A percentile compares a stretch with the other conserved stretches of the same genome.
These are phyloP conservation scores for Eremomyces bilateralis DNA, from an alignment of 495 filamentous ascomycete species.

Conservation along the genomic window DNA sequence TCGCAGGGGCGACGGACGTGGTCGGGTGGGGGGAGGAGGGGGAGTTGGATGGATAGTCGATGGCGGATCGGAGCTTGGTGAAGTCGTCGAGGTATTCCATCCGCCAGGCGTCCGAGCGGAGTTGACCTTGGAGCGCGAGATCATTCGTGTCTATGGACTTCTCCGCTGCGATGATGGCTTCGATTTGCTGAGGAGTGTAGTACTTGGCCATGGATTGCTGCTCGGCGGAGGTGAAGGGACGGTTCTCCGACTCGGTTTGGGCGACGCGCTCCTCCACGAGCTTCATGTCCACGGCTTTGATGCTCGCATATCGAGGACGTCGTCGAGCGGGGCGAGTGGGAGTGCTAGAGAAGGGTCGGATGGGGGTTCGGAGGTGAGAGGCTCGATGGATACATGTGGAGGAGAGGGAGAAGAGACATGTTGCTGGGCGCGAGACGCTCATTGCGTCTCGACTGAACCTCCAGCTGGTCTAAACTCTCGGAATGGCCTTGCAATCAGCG, in stretches of 20 bases:
- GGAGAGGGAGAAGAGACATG: constrained; percentile 27
- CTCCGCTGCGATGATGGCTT: constrained; percentile 74
- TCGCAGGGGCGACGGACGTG: background rate
- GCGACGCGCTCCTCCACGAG: constrained; percentile 16
- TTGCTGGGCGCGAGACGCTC: constrained; percentile 34
- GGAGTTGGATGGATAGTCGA: constrained; percentile 9
- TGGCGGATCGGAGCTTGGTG: constrained; percentile 44
- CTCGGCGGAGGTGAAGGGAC: constrained; percentile 47
- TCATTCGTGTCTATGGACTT: constrained; percentile 57
- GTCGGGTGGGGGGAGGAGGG: constrained; percentile 1
- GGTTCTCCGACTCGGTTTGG: constrained; percentile 30
- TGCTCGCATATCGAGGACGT: too few species aligned
- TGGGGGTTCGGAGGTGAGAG: too few species aligned
- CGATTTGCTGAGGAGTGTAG: constrained; percentile 64
- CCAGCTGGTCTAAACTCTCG: too few species aligned
- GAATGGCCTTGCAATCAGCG: too few species aligned
- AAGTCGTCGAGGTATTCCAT: constrained; percentile 77
- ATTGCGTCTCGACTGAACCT: too few species aligned
- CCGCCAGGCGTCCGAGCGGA: constrained; percentile 46
- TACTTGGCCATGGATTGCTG: constrained; percentile 33
- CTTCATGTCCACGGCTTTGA: constrained; percentile 15
- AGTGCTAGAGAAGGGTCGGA: too few species aligned
- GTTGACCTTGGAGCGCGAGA: constrained; percentile 44
- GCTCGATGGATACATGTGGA: too few species aligned
- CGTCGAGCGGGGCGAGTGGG: too few species aligned